These are phyloP conservation scores for Fusarium ramigenum DNA, from an alignment of 2,329 filamentous ascomycete species.

Conservation along the genomic window DNA sequence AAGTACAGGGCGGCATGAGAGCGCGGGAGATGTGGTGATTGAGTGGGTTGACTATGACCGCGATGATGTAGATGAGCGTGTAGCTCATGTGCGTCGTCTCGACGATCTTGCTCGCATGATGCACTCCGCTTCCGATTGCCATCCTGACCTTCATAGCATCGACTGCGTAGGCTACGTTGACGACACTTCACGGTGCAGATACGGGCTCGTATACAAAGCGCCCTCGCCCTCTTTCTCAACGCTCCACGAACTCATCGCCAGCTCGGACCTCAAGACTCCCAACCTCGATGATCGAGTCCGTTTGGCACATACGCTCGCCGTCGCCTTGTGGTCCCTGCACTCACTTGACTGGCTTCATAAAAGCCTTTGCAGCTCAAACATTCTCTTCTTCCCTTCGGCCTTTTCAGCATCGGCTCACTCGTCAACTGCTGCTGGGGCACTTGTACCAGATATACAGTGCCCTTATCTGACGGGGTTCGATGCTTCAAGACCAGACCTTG, in stretches of 20 bases:
- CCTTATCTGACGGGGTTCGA: conserved; percentile 65
- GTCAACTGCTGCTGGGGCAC: conserved; percentile 47
- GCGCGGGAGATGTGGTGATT: conserved; percentile 50
- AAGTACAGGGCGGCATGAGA: conserved; percentile 48
- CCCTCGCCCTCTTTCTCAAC: conserved; percentile 50
- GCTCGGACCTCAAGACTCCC: conserved; percentile 53
- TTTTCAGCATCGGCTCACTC: conserved; percentile 48
- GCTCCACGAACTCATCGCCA: conserved; percentile 52
- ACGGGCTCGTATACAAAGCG: conserved; percentile 56
- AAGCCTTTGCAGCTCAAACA: conserved; percentile 62
- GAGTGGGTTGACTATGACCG: conserved; percentile 59
- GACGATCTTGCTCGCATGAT: conserved; percentile 60
- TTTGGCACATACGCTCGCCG: conserved; percentile 54
- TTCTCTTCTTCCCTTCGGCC: conserved; percentile 62
- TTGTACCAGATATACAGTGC: conserved; percentile 52
- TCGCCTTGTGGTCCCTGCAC: conserved; percentile 60
- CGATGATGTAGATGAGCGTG: conserved; percentile 52
- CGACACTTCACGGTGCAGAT: conserved; percentile 50
- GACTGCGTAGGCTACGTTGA: conserved; percentile 60
- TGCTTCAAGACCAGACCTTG: conserved; percentile 61
- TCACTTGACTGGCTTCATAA: conserved; percentile 67
- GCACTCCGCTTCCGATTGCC: conserved; percentile 54
- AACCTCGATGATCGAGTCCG: conserved; percentile 55
- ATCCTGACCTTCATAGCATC: conserved; percentile 58
- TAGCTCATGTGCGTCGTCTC: conserved; percentile 55